Conservation (phyloP, 768 basidiomycete genomes). For the Leucocoprinus sp. region DNA sequence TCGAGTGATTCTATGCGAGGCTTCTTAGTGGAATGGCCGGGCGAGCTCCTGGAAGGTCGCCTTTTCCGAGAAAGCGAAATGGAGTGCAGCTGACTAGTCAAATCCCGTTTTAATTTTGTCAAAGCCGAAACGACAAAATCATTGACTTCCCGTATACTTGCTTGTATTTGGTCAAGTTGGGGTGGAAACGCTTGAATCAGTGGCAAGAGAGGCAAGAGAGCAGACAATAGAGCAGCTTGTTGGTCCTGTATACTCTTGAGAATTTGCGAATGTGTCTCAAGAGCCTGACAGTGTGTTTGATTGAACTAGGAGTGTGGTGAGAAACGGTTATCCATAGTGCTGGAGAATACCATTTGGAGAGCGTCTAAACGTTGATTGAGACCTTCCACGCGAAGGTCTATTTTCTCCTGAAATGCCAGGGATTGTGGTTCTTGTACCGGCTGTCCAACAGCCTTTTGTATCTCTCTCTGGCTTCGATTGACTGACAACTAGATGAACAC, state of each 20-base stretch:
- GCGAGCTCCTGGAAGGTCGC: background rate
- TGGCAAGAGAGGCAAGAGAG: slow-evolving; percentile 53
- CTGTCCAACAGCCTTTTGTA: slow-evolving; percentile 48
- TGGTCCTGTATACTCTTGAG: slow-evolving; percentile 58
- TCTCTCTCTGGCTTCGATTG: slow-evolving; percentile 45
- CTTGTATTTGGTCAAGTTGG: slow-evolving; percentile 36
- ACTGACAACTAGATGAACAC: slow-evolving; percentile 35
- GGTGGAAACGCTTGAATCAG: slow-evolving; percentile 50
- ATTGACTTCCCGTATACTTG: slow-evolving; percentile 2
- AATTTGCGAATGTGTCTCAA: slow-evolving; percentile 48
- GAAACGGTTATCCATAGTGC: slow-evolving; percentile 4
- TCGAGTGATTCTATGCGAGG: background rate
- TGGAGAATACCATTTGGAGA: slow-evolving; percentile 36
- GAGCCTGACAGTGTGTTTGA: slow-evolving; percentile 34
- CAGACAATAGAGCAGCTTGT: slow-evolving; percentile 44
- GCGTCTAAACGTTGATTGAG: slow-evolving; percentile 50
- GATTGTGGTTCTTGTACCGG: slow-evolving; percentile 42
- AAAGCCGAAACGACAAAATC: background rate
- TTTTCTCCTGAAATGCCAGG: slow-evolving; percentile 31
- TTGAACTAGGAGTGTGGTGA: slow-evolving; percentile 27
- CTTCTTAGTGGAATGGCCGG: background rate
- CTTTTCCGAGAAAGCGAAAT: background rate
- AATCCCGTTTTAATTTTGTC: background rate
- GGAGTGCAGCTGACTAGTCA: background rate
- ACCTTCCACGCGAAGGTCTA: slow-evolving; percentile 34